phyloP scores from a whole-genome alignment of 2,329 filamentous ascomycete genomes.

The Scopulariopsis brevicaulis region DNA sequence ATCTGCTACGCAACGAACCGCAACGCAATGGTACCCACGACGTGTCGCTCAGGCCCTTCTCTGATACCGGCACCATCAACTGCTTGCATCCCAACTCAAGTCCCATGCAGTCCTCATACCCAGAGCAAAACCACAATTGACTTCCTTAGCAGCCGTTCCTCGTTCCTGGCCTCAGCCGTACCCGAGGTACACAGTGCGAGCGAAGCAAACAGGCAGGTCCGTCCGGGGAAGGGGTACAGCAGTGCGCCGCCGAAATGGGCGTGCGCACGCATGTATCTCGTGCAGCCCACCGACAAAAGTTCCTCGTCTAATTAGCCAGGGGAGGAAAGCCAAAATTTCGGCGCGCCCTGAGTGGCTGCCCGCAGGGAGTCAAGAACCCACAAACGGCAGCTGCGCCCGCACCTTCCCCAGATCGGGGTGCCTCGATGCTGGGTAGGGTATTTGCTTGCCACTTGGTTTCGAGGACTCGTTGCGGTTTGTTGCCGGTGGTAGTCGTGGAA shows the following conservation, averaged over 20 bases:
- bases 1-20: no score
- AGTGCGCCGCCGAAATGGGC: background rate
- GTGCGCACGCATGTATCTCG: background rate
- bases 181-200: background rate
- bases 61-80: background rate
- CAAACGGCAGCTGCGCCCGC: background rate
- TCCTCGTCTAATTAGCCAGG: constrained; percentile 5
- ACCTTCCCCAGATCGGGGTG: background rate
- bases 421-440: background rate
- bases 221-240: background rate
- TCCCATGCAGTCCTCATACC: background rate
- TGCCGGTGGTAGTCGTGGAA: no score
- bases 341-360: background rate
- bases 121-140: background rate
- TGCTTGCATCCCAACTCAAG: background rate
- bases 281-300: constrained; percentile 2
- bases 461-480: no score
- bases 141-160: background rate
- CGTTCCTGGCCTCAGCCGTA: background rate
- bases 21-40: no score
- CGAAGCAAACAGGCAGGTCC: background rate
- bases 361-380: background rate
- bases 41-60: background rate
- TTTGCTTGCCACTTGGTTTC: background rate
- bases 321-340: constrained; percentile 2